phyloP scores from a whole-genome alignment of 306 rosid genomes.

The Pachyrhizus erosus region DNA sequence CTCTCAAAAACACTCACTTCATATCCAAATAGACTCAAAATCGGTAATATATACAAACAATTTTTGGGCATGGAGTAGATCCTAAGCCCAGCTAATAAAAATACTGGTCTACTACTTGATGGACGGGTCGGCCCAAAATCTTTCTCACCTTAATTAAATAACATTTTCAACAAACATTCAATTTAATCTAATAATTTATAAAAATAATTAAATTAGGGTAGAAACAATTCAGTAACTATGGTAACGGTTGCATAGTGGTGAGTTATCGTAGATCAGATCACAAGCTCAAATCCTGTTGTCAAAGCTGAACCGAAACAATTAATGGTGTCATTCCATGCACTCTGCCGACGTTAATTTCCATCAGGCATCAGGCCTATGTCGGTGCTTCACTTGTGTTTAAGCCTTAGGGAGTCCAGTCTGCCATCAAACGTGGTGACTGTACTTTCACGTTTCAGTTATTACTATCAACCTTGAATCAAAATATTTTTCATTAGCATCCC shows the following conservation, averaged over 20 bases:
- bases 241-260: not conserved
- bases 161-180: not conserved
- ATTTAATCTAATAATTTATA: not conserved
- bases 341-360: not conserved
- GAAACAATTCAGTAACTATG: not conserved
- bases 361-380: too few relatives aligned
- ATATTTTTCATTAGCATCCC: not conserved
- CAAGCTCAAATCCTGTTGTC: not conserved
- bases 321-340: not conserved
- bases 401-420: not conserved
- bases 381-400: not conserved
- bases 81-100: constrained; percentile 13
- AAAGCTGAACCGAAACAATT: too few relatives aligned
- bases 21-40: too few relatives aligned
- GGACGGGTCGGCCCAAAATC: not conserved
- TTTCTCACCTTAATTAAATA: not conserved
- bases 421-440: not conserved
- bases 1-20: too few relatives aligned
- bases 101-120: not conserved
- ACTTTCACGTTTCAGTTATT: not conserved
- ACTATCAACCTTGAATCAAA: not conserved
- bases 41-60: too few relatives aligned
- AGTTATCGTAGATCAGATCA: not conserved
- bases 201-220: not conserved
- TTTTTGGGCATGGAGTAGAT: constrained; percentile 8